Evolutionary conservation across 441 rosid genomes (phyloP).

Genomic region (Francoa sonchifolia): DNA sequence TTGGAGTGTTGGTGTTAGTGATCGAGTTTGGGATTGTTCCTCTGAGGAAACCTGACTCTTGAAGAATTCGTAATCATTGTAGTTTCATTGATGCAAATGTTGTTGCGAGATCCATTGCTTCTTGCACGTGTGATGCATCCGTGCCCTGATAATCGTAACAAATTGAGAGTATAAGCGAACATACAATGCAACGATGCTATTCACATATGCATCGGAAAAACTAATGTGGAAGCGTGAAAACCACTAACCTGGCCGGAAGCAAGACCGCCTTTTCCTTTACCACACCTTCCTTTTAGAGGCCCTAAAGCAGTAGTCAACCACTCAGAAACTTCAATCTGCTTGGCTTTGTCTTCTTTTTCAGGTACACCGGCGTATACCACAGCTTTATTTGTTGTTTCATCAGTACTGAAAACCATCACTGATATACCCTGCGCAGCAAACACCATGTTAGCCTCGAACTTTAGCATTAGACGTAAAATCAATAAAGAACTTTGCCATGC

Average conservation of each 20-base stretch:
- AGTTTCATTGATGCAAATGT: conserved; percentile 69
- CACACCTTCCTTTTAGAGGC: conserved; percentile 83
- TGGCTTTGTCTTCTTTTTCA: conserved; percentile 40
- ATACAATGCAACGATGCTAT: neutral
- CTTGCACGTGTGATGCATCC: conserved; percentile 55
- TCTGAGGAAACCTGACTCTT: too few species aligned
- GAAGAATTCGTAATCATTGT: conserved; percentile 32
- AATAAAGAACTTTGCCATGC: neutral
- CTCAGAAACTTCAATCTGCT: conserved; percentile 73
- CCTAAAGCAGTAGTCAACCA: conserved; percentile 74
- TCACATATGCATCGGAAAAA: neutral
- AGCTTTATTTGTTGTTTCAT: conserved; percentile 80
- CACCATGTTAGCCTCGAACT: neutral
- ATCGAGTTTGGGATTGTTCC: too few species aligned
- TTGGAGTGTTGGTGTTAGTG: too few species aligned
- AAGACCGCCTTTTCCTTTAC: conserved; percentile 87
- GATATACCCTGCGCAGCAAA: conserved; percentile 58
- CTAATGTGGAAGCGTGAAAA: neutral
- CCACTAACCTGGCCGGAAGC: conserved; percentile 82
- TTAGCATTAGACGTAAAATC: neutral
- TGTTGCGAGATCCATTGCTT: conserved; percentile 59
- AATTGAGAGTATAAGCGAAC: neutral
- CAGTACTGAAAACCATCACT: conserved; percentile 75
- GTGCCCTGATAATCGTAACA: conserved; percentile 50
- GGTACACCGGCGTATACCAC: conserved; percentile 88